Evolutionary conservation across 2,329 filamentous ascomycete species (phyloP).

Genomic region (Aspergillus glaucus): DNA sequence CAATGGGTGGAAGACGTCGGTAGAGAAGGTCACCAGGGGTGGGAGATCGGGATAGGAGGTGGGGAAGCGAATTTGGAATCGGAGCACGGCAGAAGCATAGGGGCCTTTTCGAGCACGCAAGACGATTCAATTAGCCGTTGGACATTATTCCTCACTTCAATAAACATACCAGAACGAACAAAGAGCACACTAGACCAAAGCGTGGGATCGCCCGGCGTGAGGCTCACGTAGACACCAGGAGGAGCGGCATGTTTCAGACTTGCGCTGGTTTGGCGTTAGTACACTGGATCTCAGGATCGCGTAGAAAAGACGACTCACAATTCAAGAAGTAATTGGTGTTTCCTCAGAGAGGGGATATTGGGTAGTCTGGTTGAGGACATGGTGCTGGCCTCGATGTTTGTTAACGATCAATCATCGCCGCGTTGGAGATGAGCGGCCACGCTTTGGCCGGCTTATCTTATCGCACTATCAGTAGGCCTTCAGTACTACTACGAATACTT

Average conservation of each 20-base stretch:
- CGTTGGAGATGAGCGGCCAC: too few relatives aligned
- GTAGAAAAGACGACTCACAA: constrained; percentile 55
- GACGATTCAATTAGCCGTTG: constrained; percentile 1
- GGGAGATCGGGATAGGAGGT: constrained; percentile 70
- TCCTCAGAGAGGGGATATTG: constrained; percentile 52
- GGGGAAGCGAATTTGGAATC: constrained; percentile 86
- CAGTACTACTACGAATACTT: too few relatives aligned
- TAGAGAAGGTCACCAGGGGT: constrained; percentile 79
- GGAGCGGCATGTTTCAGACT: constrained; percentile 77
- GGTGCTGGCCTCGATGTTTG: neutral
- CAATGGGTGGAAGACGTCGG: constrained; percentile 91
- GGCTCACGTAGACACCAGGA: constrained; percentile 77
- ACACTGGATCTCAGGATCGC: neutral
- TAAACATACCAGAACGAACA: constrained; percentile 66
- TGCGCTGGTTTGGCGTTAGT: constrained; percentile 49
- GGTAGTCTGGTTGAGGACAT: constrained; percentile 34
- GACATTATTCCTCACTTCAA: neutral
- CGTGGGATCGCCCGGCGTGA: constrained; percentile 72
- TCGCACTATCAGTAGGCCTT: too few relatives aligned
- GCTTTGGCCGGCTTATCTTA: too few relatives aligned
- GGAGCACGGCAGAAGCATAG: constrained; percentile 78
- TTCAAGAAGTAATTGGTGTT: constrained; percentile 72
- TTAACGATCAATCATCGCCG: neutral
- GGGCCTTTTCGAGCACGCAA: constrained; percentile 55
- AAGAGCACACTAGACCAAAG: constrained; percentile 91